Evolutionary conservation across 345 rosid species (phyloP).

Genomic region (Physaria fendleri): DNA sequence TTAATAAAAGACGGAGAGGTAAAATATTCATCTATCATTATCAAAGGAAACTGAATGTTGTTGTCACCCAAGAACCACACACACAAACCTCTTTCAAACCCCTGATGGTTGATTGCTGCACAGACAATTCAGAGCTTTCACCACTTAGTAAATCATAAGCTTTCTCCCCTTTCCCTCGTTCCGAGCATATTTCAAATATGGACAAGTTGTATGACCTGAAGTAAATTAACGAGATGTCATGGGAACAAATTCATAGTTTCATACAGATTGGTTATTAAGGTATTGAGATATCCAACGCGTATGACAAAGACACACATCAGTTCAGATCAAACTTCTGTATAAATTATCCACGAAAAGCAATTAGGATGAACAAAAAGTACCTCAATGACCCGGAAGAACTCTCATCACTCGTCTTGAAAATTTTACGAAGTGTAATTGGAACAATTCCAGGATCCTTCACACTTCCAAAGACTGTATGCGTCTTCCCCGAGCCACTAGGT

Average conservation of each 20-base stretch:
- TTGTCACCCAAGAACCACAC: not conserved
- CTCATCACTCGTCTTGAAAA: slow-evolving; percentile 35
- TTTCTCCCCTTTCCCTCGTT: slow-evolving; percentile 72
- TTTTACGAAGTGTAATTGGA: slow-evolving; percentile 50
- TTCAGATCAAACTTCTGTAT: not conserved
- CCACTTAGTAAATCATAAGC: slow-evolving; percentile 53
- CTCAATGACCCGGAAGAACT: slow-evolving; percentile 31
- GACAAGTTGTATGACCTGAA: slow-evolving; percentile 57
- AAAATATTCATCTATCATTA: slow-evolving; percentile 3
- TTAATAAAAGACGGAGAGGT: not conserved
- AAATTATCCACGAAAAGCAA: not conserved
- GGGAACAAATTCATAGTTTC: not conserved
- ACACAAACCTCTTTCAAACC: slow-evolving; percentile 64
- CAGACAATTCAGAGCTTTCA: slow-evolving; percentile 47
- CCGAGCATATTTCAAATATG: slow-evolving; percentile 75
- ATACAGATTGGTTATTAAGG: not conserved
- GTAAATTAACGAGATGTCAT: slow-evolving; percentile 3
- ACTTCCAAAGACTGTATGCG: slow-evolving; percentile 78
- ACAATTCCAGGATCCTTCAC: slow-evolving; percentile 76
- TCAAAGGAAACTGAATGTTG: not conserved
- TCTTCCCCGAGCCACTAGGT: slow-evolving; percentile 91
- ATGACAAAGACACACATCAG: not conserved
- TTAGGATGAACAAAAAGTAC: slow-evolving; percentile 25
- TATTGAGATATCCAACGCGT: not conserved
- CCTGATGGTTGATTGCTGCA: slow-evolving; percentile 63